Evolutionary conservation across 306 rosid species (phyloP).

Genomic region (Pyrus bretschneideri): DNA sequence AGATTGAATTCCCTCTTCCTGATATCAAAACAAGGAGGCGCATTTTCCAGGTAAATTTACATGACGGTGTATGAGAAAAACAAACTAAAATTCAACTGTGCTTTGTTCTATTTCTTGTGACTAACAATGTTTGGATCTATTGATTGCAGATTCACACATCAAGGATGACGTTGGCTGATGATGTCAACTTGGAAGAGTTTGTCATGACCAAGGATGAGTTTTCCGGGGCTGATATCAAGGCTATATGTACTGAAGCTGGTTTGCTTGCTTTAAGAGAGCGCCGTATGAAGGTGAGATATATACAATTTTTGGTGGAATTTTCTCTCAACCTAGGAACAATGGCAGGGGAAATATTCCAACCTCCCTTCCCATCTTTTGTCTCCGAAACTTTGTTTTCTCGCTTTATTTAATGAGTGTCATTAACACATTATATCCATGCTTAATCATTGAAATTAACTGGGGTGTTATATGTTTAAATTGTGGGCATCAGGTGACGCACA

Average conservation of each 20-base stretch:
- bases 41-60: conserved; percentile 68
- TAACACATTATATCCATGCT: neutral
- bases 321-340: neutral
- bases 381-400: neutral
- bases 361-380: neutral
- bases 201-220: conserved; percentile 99
- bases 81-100: neutral
- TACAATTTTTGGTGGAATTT: neutral
- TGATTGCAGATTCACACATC: conserved; percentile 85
- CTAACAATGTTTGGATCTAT: conserved; percentile 7
- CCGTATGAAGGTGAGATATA: conserved; percentile 80
- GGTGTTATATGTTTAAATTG: neutral
- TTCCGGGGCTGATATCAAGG: conserved; percentile 97
- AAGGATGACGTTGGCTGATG: conserved; percentile 95
- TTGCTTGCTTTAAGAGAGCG: conserved; percentile 91
- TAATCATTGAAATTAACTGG: neutral
- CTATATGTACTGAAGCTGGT: conserved; percentile 98
- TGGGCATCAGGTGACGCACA: conserved; percentile 75
- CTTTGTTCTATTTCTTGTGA: neutral
- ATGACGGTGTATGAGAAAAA: neutral
- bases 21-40: conserved; percentile 98
- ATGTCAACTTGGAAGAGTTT: conserved; percentile 93
- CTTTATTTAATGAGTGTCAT: neutral
- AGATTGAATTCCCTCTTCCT: conserved; percentile 95
- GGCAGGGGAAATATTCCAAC: neutral